Conservation (phyloP, 345 rosid species). For the Gossypium thurberi region DNA sequence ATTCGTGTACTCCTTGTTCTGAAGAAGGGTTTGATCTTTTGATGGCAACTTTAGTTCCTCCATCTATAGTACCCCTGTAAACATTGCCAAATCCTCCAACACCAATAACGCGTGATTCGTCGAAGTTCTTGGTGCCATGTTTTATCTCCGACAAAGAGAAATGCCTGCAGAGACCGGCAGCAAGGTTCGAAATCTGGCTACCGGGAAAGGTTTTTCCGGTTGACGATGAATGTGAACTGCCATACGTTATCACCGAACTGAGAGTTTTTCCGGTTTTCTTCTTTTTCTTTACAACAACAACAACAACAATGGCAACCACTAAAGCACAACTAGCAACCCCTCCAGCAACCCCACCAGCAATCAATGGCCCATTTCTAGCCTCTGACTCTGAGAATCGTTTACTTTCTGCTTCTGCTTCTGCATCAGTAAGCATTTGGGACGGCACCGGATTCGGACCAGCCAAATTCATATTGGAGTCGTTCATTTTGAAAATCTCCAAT, state of each 20-base stretch:
- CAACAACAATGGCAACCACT: slow-evolving; percentile 22
- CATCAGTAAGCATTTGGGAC: slow-evolving; percentile 30
- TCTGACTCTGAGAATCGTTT: slow-evolving; percentile 13
- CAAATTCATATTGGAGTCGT: slow-evolving; percentile 28
- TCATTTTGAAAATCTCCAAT: slow-evolving; percentile 53
- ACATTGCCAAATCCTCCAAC: slow-evolving; percentile 73
- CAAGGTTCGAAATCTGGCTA: slow-evolving; percentile 32
- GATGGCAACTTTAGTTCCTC: slow-evolving; percentile 43
- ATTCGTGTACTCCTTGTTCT: slow-evolving; percentile 56
- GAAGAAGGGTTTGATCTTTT: slow-evolving; percentile 63
- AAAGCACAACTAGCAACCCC: slow-evolving; percentile 32
- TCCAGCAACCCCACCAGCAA: slow-evolving; percentile 32
- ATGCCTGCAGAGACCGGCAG: slow-evolving; percentile 57
- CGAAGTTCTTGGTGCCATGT: slow-evolving; percentile 40
- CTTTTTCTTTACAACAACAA: slow-evolving; percentile 11
- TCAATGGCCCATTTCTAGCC: slow-evolving; percentile 3
- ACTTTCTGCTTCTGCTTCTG: slow-evolving; percentile 20
- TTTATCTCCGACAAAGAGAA: slow-evolving; percentile 44
- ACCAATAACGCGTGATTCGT: slow-evolving; percentile 43
- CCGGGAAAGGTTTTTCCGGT: slow-evolving; percentile 27
- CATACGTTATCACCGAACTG: slow-evolving; percentile 37
- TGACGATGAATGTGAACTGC: slow-evolving; percentile 24
- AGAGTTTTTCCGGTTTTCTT: slow-evolving; percentile 10
- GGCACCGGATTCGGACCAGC: slow-evolving; percentile 49
- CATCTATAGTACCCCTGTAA: slow-evolving; percentile 43